Conservation (phyloP, 2,329 filamentous ascomycete genomes). For the Metarhizium humberi region DNA sequence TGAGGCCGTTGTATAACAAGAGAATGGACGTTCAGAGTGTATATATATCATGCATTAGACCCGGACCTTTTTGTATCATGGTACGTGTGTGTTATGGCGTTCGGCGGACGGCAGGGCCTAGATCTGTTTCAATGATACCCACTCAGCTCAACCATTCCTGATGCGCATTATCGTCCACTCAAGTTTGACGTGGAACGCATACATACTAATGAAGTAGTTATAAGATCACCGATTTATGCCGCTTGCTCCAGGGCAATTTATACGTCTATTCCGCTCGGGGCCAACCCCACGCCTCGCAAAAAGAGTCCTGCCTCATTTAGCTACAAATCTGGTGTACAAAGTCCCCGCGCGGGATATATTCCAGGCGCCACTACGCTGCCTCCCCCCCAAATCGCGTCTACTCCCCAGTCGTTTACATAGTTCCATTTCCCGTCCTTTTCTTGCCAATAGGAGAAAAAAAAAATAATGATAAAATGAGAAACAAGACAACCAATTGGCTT, state of each 20-base stretch:
- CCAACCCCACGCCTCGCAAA: neutral
- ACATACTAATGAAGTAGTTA: too few species aligned
- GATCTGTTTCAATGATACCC: neutral
- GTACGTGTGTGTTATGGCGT: neutral
- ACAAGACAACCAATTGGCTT: neutral
- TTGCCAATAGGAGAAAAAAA: neutral
- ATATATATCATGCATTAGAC: neutral
- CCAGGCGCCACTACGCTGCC: neutral
- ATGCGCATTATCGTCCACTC: too few species aligned
- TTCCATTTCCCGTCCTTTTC: neutral
- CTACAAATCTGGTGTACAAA: conserved; percentile 3
- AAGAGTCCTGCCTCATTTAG: neutral
- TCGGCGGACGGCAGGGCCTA: neutral
- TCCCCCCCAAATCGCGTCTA: neutral
- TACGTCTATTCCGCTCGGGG: neutral
- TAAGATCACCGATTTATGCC: too few species aligned
- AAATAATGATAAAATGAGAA: neutral
- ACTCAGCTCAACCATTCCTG: neutral
- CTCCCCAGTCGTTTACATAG: neutral
- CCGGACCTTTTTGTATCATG: neutral
- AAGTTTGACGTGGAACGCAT: too few species aligned
- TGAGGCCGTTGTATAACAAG: conserved; percentile 4
- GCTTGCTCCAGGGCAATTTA: neutral
- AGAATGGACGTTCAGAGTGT: neutral
- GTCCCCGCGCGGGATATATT: neutral